Evolutionary conservation across 139 green algal species (phyloP).

Genomic region (Yamagishiella unicocca): DNA sequence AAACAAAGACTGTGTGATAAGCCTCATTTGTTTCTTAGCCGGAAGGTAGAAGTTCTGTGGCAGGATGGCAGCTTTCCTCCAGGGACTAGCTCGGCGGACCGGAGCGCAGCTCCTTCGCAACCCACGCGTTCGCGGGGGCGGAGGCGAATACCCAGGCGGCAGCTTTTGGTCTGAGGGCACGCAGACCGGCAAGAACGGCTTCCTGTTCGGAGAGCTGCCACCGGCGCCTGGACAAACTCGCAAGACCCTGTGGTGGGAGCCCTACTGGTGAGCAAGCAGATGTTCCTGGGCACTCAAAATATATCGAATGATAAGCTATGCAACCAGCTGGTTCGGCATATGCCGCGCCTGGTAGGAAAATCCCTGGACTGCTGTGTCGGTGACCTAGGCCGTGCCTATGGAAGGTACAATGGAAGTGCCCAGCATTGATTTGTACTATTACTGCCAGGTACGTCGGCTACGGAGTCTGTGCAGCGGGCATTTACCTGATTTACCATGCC

Average conservation of each 20-base stretch:
- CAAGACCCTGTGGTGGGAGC: conserved; percentile 90
- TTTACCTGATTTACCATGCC: conserved; percentile 58
- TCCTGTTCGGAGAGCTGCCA: conserved; percentile 89
- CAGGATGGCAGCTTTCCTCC: background rate
- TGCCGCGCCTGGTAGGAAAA: no score
- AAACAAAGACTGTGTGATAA: no score
- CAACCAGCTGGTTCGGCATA: no score
- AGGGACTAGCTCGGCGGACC: background rate
- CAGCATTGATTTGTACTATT: no score
- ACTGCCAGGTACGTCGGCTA: conserved; percentile 56
- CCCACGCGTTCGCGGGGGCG: conserved; percentile 36
- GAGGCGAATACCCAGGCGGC: conserved; percentile 63
- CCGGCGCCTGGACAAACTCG: conserved; percentile 77
- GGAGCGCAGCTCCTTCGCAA: conserved; percentile 34
- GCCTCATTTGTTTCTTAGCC: no score
- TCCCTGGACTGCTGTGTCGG: no score
- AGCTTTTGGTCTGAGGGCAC: conserved; percentile 84
- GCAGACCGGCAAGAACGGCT: conserved; percentile 78
- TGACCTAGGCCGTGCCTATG: no score
- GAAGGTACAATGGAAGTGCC: no score
- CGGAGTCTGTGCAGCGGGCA: conserved; percentile 45
- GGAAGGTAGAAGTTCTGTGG: no score
- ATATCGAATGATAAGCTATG: no score
- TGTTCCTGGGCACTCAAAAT: no score
- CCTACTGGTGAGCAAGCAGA: conserved; percentile 88